Evolutionary conservation across 2,329 filamentous ascomycete species (phyloP).

Genomic region (Corynespora cassiicola): DNA sequence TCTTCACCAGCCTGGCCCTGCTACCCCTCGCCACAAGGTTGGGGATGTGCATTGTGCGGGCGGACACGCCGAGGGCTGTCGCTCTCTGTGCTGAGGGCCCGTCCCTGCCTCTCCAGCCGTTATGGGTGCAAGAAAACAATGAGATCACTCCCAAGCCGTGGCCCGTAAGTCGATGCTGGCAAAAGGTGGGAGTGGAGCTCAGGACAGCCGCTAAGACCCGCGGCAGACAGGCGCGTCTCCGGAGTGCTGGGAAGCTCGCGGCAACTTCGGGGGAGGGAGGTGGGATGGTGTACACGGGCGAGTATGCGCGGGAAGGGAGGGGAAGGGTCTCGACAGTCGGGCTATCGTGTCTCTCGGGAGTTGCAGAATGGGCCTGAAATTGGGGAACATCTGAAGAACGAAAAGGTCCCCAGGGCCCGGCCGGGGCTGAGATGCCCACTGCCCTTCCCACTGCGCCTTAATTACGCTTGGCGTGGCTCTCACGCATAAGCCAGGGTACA

Average conservation of each 20-base stretch:
- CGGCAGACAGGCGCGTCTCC: conserved; percentile 8
- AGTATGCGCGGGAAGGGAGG: conserved; percentile 1
- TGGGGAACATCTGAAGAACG: too few species aligned
- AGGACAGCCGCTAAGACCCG: conserved; percentile 9
- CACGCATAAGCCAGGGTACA: too few species aligned
- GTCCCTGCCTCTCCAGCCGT: background rate
- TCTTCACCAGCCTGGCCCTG: conserved; percentile 26
- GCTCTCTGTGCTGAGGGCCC: conserved; percentile 7
- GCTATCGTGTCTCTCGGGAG: conserved; percentile 24
- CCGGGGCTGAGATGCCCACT: too few species aligned
- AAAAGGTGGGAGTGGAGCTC: conserved; percentile 27
- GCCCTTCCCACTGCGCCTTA: too few species aligned
- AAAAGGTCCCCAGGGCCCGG: too few species aligned
- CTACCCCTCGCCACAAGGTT: conserved; percentile 23
- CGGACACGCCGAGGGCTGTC: too few species aligned
- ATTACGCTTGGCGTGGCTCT: too few species aligned
- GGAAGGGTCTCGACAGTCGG: conserved; percentile 5
- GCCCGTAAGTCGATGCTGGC: too few species aligned
- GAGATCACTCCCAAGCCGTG: conserved; percentile 33
- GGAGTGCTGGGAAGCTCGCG: background rate
- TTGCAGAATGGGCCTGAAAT: too few species aligned
- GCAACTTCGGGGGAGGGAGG: too few species aligned
- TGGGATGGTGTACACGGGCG: background rate
- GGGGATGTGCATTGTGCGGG: conserved; percentile 35
- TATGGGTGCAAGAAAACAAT: conserved; percentile 9